A percentile compares a stretch with the other conserved stretches of the same genome.
Conservation (phyloP, 345 rosid genomes). For the Syzygium oleosum region DNA sequence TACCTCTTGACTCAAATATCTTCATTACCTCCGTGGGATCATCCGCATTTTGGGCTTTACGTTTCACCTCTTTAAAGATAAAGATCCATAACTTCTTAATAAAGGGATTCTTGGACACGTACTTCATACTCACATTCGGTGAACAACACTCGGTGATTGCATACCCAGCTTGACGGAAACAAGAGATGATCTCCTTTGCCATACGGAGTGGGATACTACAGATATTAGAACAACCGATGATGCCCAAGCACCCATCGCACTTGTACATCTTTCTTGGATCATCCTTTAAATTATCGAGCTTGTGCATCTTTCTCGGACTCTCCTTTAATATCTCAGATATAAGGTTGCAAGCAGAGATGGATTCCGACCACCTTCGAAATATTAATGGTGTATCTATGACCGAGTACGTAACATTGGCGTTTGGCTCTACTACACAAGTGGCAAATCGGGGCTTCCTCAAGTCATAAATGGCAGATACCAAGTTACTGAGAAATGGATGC, state of each 20-base stretch:
- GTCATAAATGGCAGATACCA: rapidly evolving
- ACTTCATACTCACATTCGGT: not conserved
- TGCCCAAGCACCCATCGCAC: rapidly evolving
- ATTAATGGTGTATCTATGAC: not conserved
- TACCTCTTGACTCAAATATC: not conserved
- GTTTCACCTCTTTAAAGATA: not conserved
- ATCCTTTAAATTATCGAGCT: no score
- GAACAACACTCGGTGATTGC: not conserved
- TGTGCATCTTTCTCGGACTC: not conserved
- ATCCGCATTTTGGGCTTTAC: not conserved
- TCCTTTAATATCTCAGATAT: not conserved
- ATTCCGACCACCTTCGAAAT: no score
- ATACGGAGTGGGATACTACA: not conserved
- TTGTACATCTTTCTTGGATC: rapidly evolving
- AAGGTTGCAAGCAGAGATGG: no score
- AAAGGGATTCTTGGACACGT: not conserved
- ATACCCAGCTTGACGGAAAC: not conserved
- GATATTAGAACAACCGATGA: not conserved
- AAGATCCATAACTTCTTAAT: not conserved
- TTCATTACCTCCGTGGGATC: not conserved
- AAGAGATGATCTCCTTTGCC: not conserved
- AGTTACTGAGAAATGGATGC: not conserved
- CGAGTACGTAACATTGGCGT: rapidly evolving
- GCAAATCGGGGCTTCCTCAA: not conserved
- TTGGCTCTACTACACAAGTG: rapidly evolving